phyloP scores from a whole-genome alignment of 108 stramenopile genomes.

The Cafeteria roenbergensis region DNA sequence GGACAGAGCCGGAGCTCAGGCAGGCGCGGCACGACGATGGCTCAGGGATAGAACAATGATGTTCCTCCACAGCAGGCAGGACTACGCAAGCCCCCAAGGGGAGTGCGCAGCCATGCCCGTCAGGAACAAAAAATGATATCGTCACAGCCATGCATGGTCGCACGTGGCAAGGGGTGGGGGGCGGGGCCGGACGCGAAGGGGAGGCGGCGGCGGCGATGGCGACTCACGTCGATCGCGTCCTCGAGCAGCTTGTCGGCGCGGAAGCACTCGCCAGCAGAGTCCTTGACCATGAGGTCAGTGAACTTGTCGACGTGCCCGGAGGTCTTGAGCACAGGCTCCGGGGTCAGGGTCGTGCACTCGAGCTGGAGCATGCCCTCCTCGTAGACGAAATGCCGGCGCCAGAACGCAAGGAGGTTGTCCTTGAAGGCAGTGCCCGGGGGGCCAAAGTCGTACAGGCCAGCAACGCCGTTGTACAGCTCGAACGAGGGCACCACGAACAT shows the following conservation, averaged over 20 bases:
- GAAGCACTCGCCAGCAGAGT: conserved; percentile 28
- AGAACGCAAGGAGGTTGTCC: conserved; percentile 81
- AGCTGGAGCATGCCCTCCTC: conserved; percentile 95
- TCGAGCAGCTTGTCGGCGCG: conserved; percentile 62
- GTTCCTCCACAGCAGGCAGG: too few species aligned
- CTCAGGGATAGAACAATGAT: too few species aligned
- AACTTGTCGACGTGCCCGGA: conserved; percentile 98
- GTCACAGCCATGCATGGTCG: too few species aligned
- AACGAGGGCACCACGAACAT: conserved; percentile 98
- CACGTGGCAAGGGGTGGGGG: too few species aligned
- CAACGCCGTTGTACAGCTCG: conserved; percentile 87
- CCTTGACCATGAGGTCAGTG: conserved; percentile 94
- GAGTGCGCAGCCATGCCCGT: too few species aligned
- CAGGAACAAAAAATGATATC: too few species aligned
- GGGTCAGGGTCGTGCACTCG: conserved; percentile 96
- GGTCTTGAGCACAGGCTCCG: conserved; percentile 81
- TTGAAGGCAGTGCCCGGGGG: conserved; percentile 92
- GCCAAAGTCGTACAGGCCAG: conserved; percentile 93
- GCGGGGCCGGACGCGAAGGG: too few species aligned
- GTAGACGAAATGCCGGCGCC: conserved; percentile 93
- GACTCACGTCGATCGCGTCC: conserved; percentile 84
- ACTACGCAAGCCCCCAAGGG: too few species aligned
- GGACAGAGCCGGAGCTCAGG: too few species aligned
- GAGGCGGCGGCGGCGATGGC: background rate
- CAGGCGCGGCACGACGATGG: too few species aligned